Conservation (phyloP, 2,329 filamentous ascomycete genomes). For the Sphaerulina vaccinii region DNA sequence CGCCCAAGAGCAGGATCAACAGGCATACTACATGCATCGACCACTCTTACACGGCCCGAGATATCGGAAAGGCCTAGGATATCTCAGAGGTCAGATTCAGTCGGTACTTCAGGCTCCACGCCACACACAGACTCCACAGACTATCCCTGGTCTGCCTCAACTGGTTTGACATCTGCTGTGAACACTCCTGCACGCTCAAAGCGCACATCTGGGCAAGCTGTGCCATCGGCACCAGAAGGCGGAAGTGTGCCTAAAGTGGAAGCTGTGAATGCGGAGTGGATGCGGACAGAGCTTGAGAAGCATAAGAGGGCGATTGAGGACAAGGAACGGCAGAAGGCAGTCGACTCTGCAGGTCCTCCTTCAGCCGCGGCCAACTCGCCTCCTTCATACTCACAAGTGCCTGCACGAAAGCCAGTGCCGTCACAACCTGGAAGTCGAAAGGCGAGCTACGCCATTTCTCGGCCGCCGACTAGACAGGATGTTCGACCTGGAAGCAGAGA, state of each 20-base stretch:
- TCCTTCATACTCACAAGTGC: constrained; percentile 22
- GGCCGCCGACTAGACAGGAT: constrained; percentile 11
- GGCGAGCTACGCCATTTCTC: constrained; percentile 10
- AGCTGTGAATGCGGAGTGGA: constrained; percentile 43
- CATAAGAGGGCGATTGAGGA: constrained; percentile 31
- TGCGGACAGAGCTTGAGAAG: constrained; percentile 45
- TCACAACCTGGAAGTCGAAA: constrained; percentile 20
- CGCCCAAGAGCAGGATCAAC: constrained; percentile 15
- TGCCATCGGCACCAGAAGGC: constrained; percentile 28
- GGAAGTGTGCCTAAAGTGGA: constrained; percentile 39
- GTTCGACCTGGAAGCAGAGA: constrained; percentile 7
- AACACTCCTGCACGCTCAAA: constrained; percentile 44
- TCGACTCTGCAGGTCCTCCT: constrained; percentile 11
- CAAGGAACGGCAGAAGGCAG: constrained; percentile 18
- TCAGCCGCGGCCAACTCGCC: constrained; percentile 10
- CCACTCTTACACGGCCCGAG: constrained; percentile 34
- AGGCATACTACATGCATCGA: constrained; percentile 29
- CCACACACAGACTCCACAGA: constrained; percentile 45
- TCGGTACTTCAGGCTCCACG: constrained; percentile 39
- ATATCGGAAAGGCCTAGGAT: constrained; percentile 33
- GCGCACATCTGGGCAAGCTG: constrained; percentile 40
- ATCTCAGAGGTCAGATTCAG: constrained; percentile 28
- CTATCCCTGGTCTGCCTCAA: constrained; percentile 41
- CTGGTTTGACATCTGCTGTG: constrained; percentile 44
- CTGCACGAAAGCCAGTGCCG: constrained; percentile 31